Base-by-base conservation (phyloP, 768 basidiomycete genomes). In the Mycena galericulata region DNA sequence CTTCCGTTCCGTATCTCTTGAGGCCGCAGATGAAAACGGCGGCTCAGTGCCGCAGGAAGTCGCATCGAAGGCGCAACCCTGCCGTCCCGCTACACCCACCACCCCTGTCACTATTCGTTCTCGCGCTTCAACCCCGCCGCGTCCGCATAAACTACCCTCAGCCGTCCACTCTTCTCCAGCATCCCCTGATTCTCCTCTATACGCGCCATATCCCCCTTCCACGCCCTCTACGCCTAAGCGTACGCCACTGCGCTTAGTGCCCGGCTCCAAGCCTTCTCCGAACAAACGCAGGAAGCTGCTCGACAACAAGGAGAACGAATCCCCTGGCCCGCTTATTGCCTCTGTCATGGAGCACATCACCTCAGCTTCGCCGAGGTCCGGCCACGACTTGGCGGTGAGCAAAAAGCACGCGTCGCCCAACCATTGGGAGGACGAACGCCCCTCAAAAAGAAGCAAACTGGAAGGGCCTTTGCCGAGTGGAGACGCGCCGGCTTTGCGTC, bases 301-400 rank as follows among this genome's bases (percentile, higher is more conserved):
- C 30, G 76, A 74, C 18, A 71, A 90, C 75, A 92, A 93, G 78
- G 92, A 93, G 75, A 93, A 93, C 72, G 65, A 77, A 34, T 85
- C 85, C 0, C 89, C 87, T 36, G 68, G 77, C 6, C 72, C 72
- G 11, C 64, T 73, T 30, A 76, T 79, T 51, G 62, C 80, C 1
- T 79, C 86, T 40, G 80, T 86, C 24, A 68, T 80, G 32, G 89
- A 90, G 64, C 83, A 85, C 32, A 82, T 87, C 51, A 82, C 80
- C 1, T 69, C 77, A 45, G 75, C 75, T n/a, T 80, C 82, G 6
- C 82, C 84, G 45, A 60, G 34, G 46, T 41, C 62, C 22, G 53
- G 43, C 24, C 43, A 63, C 22, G 62, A 68, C 6, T 66, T 71
- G 41, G 75, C 71, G 30, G 69, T 74, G 56, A 75, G 86, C 68